Base-by-base conservation (phyloP, 116 monocot genomes). In the Trichopus zeylanicus region DNA sequence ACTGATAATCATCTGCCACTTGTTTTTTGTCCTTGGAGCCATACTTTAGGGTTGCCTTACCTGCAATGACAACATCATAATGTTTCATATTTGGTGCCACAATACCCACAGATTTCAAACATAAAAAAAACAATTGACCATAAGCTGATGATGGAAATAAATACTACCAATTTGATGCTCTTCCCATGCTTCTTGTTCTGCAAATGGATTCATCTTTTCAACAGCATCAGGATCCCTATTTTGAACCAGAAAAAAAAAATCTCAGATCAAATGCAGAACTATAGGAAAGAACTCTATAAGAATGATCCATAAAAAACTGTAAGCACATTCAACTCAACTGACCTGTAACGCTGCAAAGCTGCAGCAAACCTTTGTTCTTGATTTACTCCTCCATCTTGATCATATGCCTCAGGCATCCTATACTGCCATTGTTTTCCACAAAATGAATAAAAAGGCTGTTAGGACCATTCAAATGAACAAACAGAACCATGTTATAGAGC, bases 151-250 rank as follows among this genome's bases (percentile, higher is more conserved):
- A 31, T n/a, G 26, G 35, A 19, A 12, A 27, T n/a, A 39, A 31
- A 46, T 12, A 16, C 0, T 84, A 93, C 93, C 93, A 67, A 87
- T 98, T 75, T 98, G 98, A 75, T 98, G 74, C 7, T 98, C 91
- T 68, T 98, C 98, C 98, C 98, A 98, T 54, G 91, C 98, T 76
- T 98, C 98, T 49, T 91, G 98, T 61, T 98, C 98, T 8, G 98
- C 91, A 78, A 98, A 98, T 62, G 98, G 98, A 29, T 98, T 91
- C 98, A 98, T 98, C 61, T 98, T 98, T 22, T 98, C 98, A 63
- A 63, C 79, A 69, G 63, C 88, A 59, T 64, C 70, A 59, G 85
- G 29, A 32, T 98, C 98, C 74, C 92, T 98, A 47, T n/a, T 34
- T 61, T 52, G 56, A 75, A 18, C 4, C n/a, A n/a, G n/a, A n/a